Evolutionary conservation across 768 basidiomycete species (phyloP).

Genomic region (Lactarius psammicola): DNA sequence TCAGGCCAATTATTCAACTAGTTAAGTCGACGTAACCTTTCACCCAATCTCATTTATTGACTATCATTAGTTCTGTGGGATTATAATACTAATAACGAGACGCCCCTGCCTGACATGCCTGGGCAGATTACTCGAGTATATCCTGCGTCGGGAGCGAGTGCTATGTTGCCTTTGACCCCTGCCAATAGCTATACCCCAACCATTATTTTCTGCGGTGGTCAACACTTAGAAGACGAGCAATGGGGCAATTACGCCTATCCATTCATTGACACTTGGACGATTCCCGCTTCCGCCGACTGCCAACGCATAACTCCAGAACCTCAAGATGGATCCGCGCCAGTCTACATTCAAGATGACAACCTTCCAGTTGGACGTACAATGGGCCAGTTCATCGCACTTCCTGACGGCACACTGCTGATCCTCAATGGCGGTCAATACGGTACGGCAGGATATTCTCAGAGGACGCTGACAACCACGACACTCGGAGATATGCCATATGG

Average conservation of each 20-base stretch:
- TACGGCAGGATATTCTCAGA: slow-evolving; percentile 78
- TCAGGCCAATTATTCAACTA: slow-evolving; percentile 76
- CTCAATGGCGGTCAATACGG: slow-evolving; percentile 82
- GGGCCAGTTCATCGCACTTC: slow-evolving; percentile 86
- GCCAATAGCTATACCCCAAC: slow-evolving; percentile 85
- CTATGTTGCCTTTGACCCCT: slow-evolving; percentile 88
- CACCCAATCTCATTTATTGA: slow-evolving; percentile 17
- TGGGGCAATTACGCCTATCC: slow-evolving; percentile 80
- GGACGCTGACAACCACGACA: slow-evolving; percentile 36
- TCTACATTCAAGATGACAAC: slow-evolving; percentile 68
- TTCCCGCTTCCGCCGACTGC: slow-evolving; percentile 68
- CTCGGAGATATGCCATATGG: slow-evolving; percentile 61
- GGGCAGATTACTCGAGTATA: slow-evolving; percentile 74
- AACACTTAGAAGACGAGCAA: slow-evolving; percentile 63
- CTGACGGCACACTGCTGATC: slow-evolving; percentile 70
- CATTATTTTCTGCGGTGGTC: slow-evolving; percentile 87
- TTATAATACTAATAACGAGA: slow-evolving; percentile 54
- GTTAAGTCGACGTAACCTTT: slow-evolving; percentile 40
- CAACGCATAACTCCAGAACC: slow-evolving; percentile 87
- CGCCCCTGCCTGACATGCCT: slow-evolving; percentile 69
- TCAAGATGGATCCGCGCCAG: slow-evolving; percentile 54
- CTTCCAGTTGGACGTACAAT: slow-evolving; percentile 77
- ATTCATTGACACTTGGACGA: slow-evolving; percentile 67
- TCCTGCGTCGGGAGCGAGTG: slow-evolving; percentile 82
- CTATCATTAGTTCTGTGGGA: slow-evolving; percentile 47